Evolutionary conservation across 1,139 yeast species (phyloP).

Genomic region (Saccharomycopsis crataegensis): DNA sequence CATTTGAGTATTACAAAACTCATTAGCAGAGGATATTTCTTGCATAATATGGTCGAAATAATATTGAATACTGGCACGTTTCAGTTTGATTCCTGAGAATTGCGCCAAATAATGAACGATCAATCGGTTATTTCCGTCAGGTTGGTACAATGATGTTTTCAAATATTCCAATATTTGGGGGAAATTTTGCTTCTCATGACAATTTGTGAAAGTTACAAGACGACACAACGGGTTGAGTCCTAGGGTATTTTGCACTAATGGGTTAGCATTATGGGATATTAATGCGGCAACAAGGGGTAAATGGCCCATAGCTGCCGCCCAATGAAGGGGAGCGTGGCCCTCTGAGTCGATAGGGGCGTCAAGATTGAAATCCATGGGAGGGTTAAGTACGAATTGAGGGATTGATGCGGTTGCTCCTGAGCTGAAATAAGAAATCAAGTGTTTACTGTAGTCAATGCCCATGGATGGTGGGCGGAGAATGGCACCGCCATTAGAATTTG

Average conservation of each 20-base stretch:
- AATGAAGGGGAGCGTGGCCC: slow-evolving; percentile 92
- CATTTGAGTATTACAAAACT: slow-evolving; percentile 17
- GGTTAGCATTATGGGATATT: slow-evolving; percentile 58
- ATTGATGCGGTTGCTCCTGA: slow-evolving; percentile 60
- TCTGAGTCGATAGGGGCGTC: slow-evolving; percentile 90
- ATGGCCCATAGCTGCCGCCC: slow-evolving; percentile 95
- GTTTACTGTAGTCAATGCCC: slow-evolving; percentile 41
- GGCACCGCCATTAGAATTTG: no score
- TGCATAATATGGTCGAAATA: slow-evolving; percentile 34
- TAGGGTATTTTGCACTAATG: slow-evolving; percentile 59
- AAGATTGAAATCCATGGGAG: slow-evolving; percentile 69
- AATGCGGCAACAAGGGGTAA: slow-evolving; percentile 63
- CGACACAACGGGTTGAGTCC: slow-evolving; percentile 87
- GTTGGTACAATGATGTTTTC: slow-evolving; percentile 61
- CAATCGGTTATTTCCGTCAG: slow-evolving; percentile 65
- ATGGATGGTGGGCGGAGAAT: not conserved
- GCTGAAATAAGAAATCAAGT: slow-evolving; percentile 53
- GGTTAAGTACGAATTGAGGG: slow-evolving; percentile 59
- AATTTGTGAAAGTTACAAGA: slow-evolving; percentile 78
- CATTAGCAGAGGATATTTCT: slow-evolving; percentile 29
- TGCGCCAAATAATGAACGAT: slow-evolving; percentile 71
- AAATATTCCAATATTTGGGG: slow-evolving; percentile 62
- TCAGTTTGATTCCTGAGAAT: slow-evolving; percentile 46
- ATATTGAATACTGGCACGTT: slow-evolving; percentile 32
- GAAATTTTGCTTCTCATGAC: slow-evolving; percentile 73